phyloP scores from a whole-genome alignment of 106 monocot species.

The Phalaenopsis aphrodite region DNA sequence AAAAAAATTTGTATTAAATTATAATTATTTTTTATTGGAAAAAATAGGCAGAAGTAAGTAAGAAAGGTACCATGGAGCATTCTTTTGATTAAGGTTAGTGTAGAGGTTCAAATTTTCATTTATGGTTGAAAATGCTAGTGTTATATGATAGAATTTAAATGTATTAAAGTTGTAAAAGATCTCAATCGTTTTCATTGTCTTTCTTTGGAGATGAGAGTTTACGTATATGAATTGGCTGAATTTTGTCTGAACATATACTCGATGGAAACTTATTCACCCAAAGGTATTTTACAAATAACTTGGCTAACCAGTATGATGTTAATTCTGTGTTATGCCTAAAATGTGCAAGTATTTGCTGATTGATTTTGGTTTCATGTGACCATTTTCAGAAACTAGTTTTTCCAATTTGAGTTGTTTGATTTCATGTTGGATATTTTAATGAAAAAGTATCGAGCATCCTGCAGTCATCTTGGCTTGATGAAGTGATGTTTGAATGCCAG shows the following conservation, averaged over 20 bases:
- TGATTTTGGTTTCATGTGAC: too few species aligned
- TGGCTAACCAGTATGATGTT: too few species aligned
- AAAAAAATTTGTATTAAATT: not conserved
- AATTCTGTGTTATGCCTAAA: too few species aligned
- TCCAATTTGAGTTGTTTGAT: too few species aligned
- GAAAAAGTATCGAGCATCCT: too few species aligned
- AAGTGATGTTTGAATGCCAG: too few species aligned
- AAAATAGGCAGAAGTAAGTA: not conserved
- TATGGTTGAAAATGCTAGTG: not conserved
- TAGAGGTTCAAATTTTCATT: slow-evolving; percentile 2
- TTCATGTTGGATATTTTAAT: too few species aligned
- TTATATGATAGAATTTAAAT: not conserved
- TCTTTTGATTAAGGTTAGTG: not conserved
- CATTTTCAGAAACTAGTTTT: too few species aligned
- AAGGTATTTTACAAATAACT: too few species aligned
- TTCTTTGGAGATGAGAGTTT: not conserved
- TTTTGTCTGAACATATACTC: not conserved
- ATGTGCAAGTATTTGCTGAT: too few species aligned
- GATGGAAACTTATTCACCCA: too few species aligned
- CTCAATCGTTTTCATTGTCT: not conserved
- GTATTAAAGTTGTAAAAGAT: not conserved
- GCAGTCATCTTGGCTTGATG: too few species aligned
- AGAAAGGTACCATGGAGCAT: not conserved
- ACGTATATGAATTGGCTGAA: not conserved
- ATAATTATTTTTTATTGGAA: not conserved